phyloP scores from a whole-genome alignment of 2,329 filamentous ascomycete genomes.

The Penicillium palitans region DNA sequence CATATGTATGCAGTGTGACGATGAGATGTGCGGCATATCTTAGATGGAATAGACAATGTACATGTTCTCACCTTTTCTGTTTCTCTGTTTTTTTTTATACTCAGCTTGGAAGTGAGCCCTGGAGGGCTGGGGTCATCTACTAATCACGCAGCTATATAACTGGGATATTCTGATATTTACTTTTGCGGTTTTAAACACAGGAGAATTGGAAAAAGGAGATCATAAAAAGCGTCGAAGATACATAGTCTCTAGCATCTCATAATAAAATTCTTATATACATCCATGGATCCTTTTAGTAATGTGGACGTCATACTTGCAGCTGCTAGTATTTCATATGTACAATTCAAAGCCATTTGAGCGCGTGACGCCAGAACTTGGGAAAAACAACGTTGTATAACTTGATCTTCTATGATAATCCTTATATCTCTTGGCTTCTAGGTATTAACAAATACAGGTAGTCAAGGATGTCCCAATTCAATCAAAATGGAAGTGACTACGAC shows the following conservation, averaged over 20 bases:
- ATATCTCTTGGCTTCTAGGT: too few species aligned
- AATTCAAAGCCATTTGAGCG: neutral
- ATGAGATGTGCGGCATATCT: neutral
- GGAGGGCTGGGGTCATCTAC: neutral
- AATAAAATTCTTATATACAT: too few species aligned
- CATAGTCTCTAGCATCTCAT: neutral
- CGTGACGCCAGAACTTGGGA: too few species aligned
- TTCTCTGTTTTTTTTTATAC: neutral
- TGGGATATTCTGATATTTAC: too few species aligned
- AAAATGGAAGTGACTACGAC: too few species aligned
- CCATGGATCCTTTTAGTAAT: too few species aligned
- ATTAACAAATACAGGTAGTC: too few species aligned
- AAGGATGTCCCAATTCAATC: too few species aligned
- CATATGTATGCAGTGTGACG: constrained; percentile 1
- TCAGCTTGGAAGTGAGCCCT: neutral
- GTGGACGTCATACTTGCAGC: too few species aligned
- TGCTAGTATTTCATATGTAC: neutral
- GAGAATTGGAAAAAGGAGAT: neutral
- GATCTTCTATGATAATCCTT: too few species aligned
- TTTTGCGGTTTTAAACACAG: too few species aligned
- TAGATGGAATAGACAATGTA: neutral
- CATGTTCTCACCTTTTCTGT: neutral
- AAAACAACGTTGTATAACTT: too few species aligned
- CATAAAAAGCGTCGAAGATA: neutral
- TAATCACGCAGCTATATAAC: neutral